These are phyloP conservation scores for Paraphoma chrysanthemicola DNA, from an alignment of 2,329 filamentous ascomycete genomes.

Conservation along the genomic window DNA sequence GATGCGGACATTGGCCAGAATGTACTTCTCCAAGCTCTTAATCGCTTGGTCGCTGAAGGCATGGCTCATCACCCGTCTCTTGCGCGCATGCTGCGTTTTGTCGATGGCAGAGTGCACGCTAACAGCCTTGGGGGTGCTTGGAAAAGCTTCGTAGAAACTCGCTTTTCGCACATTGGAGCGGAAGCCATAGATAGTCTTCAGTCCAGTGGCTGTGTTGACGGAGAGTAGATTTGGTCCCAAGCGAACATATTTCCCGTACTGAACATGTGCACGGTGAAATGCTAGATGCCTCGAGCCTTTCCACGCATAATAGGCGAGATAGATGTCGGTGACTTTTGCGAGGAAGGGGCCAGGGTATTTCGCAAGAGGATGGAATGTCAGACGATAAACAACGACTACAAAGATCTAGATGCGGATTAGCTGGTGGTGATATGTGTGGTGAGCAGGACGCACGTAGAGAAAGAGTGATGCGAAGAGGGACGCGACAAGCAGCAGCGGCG, in stretches of 20 bases:
- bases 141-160: conserved; percentile 57
- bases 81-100: conserved; percentile 54
- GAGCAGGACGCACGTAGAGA: conserved; percentile 29
- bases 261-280: conserved; percentile 72
- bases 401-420: conserved; percentile 28
- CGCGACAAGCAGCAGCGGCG: conserved; percentile 34
- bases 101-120: conserved; percentile 56
- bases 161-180: conserved; percentile 58
- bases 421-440: neutral
- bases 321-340: conserved; percentile 46
- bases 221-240: conserved; percentile 80
- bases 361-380: conserved; percentile 53
- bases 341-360: conserved; percentile 52
- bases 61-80: conserved; percentile 55
- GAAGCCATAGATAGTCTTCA: conserved; percentile 59
- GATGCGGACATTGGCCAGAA: conserved; percentile 52
- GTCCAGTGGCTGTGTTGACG: conserved; percentile 70
- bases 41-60: conserved; percentile 57
- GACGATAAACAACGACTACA: conserved; percentile 44
- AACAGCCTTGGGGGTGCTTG: conserved; percentile 49
- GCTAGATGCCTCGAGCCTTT: conserved; percentile 77
- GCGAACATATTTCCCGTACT: conserved; percentile 76
- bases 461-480: conserved; percentile 29
- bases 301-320: conserved; percentile 70
- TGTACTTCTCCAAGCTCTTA: conserved; percentile 54